These are phyloP conservation scores for Fusarium sp. DNA, from an alignment of 2,329 filamentous ascomycete genomes.

Conservation along the genomic window DNA sequence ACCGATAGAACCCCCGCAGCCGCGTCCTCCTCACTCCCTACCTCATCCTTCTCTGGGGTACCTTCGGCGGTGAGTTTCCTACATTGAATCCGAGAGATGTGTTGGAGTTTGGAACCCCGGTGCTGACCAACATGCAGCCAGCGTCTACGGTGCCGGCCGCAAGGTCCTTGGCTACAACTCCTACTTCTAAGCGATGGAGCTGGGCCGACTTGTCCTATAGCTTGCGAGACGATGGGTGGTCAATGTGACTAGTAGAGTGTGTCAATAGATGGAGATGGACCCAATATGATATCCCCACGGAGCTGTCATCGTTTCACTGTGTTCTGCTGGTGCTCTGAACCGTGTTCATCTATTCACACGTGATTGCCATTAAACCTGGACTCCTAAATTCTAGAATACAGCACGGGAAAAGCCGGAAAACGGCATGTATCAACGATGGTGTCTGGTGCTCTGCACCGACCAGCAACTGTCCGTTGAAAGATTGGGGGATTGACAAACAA, in stretches of 20 bases:
- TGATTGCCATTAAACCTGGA: conserved; percentile 48
- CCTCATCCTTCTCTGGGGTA: conserved; percentile 72
- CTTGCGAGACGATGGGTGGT: conserved; percentile 23
- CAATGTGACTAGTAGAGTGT: conserved; percentile 40
- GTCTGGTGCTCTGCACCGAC: conserved; percentile 37
- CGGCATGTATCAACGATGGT: conserved; percentile 37
- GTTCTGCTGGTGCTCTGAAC: conserved; percentile 12
- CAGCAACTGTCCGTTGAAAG: conserved; percentile 17
- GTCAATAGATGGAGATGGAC: conserved; percentile 42
- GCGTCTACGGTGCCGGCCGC: conserved; percentile 79
- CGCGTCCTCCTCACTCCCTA: conserved; percentile 75
- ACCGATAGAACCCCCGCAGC: conserved; percentile 71
- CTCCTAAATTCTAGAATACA: conserved; percentile 49
- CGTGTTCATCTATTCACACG: conserved; percentile 44
- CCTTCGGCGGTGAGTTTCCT: conserved; percentile 67
- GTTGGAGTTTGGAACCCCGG: neutral
- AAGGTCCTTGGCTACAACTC: conserved; percentile 84
- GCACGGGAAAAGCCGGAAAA: conserved; percentile 37
- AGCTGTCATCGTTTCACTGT: conserved; percentile 8
- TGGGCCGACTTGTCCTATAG: conserved; percentile 18
- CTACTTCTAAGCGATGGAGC: conserved; percentile 67
- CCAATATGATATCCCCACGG: conserved; percentile 32
- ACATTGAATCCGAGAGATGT: neutral
- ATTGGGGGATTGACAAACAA: neutral
- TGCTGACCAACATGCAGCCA: conserved; percentile 52